A percentile compares a stretch with the other conserved stretches of the same genome.
phyloP scores from a whole-genome alignment of 2,329 filamentous ascomycete species.

The Teratosphaeria viscida region DNA sequence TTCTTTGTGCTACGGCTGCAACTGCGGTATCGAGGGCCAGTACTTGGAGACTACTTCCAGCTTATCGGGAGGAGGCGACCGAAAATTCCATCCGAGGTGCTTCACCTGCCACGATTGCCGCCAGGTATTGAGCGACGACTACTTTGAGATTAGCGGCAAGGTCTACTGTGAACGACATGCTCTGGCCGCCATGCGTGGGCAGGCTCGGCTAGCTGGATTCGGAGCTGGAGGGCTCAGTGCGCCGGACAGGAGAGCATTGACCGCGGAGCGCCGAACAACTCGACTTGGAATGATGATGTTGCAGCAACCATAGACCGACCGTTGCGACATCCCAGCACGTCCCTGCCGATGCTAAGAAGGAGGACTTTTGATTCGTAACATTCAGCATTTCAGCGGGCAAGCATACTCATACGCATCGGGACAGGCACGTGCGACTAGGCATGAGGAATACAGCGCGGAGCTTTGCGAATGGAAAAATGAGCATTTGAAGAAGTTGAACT shows the following conservation, averaged over 20 bases:
- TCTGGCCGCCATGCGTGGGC: constrained; percentile 33
- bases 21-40: constrained; percentile 80
- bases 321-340: neutral
- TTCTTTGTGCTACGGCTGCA: constrained; percentile 71
- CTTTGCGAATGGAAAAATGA: neutral
- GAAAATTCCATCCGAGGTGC: constrained; percentile 80
- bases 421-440: neutral
- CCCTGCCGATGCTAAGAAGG: neutral
- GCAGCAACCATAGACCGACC: constrained; percentile 2
- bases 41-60: constrained; percentile 62
- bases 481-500: neutral
- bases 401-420: neutral
- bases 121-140: constrained; percentile 65
- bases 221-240: constrained; percentile 6
- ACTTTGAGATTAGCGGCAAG: constrained; percentile 74
- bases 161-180: constrained; percentile 86
- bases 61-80: constrained; percentile 30
- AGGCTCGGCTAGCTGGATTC: constrained; percentile 11
- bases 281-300: constrained; percentile 29
- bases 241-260: constrained; percentile 14
- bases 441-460: neutral
- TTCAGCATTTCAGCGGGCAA: neutral
- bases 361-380: neutral
- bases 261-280: constrained; percentile 25
- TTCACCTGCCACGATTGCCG: constrained; percentile 76